Base-by-base conservation (phyloP, 208 protist species). In the Wallacemonas rigidus region DNA sequence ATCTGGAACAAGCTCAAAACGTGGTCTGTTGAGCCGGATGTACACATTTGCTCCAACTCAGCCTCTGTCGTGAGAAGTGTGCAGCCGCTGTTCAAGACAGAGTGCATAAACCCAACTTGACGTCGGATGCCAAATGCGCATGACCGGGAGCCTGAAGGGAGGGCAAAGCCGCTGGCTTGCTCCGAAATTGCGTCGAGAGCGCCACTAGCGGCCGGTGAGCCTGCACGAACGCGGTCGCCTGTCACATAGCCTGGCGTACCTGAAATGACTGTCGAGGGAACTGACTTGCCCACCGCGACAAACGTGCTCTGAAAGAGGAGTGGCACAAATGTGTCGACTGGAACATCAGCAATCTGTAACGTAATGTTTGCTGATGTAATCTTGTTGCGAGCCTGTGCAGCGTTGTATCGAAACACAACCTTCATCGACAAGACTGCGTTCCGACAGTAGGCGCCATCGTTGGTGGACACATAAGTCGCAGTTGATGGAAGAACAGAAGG, bases 71-170 rank as follows among this genome's bases (percentile, higher is more conserved):
- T 57, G 6, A 38, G 48, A 26, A 92, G 54, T 47, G 65, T 67
- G 70, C 88, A 92, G 39, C 87, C 86, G 54, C 68, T 87, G 69
- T 74, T 90, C 9, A 83, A 9, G 2, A 95, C 81, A 5, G 82
- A 82, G 50, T 88, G 69, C 64, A 92, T 74, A 73, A 95, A 92
- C 43, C 47, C 48, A 26, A 86, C 83, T 43, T 9, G 83, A 69
- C 79, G 69, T 76, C 72, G 76, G 26, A 76, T 77, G 50, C 74
- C 47, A 9, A 65, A 26, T 56, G 61, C 72, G 77, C 67, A 91
- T 6, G 47, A 71, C 8, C 79, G 74, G 1, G 82, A 86, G n/a
- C 86, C 91, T 58, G 72, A 83, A 12, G 90, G 90, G 63, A 95
- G 62, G 8, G 76, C 73, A 80, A 95, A 92, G 2, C 90, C 90